These are phyloP conservation scores for Aegilops tauschii DNA, from an alignment of 176 grass and related monocot species.

Conservation along the genomic window DNA sequence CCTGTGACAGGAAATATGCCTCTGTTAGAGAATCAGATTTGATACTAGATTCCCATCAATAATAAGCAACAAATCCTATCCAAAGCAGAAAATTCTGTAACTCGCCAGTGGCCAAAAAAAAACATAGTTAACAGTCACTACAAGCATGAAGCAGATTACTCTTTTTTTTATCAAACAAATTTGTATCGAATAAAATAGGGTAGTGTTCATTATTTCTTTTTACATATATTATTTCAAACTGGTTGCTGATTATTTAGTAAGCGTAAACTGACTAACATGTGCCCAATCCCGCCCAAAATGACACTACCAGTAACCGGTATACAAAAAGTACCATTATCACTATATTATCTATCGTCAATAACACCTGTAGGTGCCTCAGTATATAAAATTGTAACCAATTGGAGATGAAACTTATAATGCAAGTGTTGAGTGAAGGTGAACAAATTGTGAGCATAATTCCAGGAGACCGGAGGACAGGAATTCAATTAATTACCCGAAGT, in stretches of 20 bases:
- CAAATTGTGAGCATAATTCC: slow-evolving; percentile 1
- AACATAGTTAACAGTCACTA: not conserved
- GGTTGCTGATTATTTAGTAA: slow-evolving; percentile 11
- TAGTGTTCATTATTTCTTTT: slow-evolving; percentile 1
- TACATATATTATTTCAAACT: not conserved
- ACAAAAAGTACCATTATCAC: not conserved
- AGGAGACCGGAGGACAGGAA: not conserved
- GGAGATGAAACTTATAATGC: not conserved
- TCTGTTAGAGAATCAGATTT: slow-evolving; percentile 22
- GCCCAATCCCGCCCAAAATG: not conserved
- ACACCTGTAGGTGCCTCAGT: not conserved
- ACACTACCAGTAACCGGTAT: not conserved
- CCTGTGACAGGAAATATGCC: slow-evolving; percentile 51
- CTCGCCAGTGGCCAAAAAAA: not conserved
- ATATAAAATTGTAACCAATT: not conserved
- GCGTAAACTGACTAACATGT: not conserved
- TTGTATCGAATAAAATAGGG: not conserved
- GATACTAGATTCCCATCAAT: not conserved
- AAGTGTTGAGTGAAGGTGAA: not conserved
- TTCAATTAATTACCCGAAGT: not conserved
- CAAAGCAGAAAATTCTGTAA: not conserved
- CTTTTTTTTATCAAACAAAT: not conserved
- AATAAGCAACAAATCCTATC: not conserved
- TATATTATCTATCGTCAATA: slow-evolving; percentile 4
- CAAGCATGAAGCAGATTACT: not conserved